phyloP scores from a whole-genome alignment of 2,329 filamentous ascomycete species.

The Cercospora sp. region DNA sequence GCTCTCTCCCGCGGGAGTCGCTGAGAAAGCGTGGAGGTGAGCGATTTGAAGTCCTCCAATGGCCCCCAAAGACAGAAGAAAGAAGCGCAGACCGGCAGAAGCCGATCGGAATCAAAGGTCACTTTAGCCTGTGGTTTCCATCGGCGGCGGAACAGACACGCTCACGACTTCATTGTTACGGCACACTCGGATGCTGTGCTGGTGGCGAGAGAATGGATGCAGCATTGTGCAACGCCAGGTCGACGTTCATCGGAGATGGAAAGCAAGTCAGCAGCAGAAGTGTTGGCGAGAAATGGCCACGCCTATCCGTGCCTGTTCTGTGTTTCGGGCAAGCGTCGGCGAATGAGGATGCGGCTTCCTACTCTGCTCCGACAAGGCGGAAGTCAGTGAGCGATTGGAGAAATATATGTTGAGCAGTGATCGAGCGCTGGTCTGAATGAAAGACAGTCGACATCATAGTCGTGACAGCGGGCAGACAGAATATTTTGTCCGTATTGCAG shows the following conservation, averaged over 20 bases:
- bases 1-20: not conserved
- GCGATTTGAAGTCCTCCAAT: not conserved
- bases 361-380: not conserved
- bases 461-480: not conserved
- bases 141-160: not conserved
- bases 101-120: slow-evolving; percentile 3
- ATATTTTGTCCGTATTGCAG: not conserved
- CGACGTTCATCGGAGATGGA: not conserved
- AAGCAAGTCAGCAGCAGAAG: not conserved
- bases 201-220: not conserved
- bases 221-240: not conserved
- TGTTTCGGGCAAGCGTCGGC: slow-evolving; percentile 2
- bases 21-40: not conserved
- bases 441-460: not conserved
- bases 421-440: not conserved
- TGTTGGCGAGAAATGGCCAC: not conserved
- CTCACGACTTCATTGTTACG: not conserved
- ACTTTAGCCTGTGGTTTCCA: not conserved
- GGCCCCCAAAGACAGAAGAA: not conserved
- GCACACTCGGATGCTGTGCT: not conserved
- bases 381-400: not conserved
- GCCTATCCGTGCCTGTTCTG: not conserved
- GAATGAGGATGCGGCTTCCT: not conserved
- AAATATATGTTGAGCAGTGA: not conserved
- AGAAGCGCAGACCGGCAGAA: slow-evolving; percentile 4